phyloP scores from a whole-genome alignment of 768 basidiomycete genomes.

The Termitomyces sp. region DNA sequence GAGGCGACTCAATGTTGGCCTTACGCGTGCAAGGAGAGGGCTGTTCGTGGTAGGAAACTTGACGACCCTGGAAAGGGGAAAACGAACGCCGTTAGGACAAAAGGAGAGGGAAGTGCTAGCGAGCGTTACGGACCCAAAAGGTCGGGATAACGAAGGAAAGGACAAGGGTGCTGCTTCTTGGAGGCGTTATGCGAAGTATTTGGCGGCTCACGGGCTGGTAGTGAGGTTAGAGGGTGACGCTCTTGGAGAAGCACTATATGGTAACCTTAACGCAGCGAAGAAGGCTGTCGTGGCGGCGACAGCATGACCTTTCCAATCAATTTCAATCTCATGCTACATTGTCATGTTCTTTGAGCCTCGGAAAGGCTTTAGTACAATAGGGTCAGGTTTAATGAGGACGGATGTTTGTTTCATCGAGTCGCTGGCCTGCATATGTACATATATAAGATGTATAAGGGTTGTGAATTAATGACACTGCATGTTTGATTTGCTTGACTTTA shows the following conservation, averaged over 20 bases:
- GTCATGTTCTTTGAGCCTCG: background rate
- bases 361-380: background rate
- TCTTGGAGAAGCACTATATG: constrained; percentile 37
- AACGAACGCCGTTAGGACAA: constrained; percentile 18
- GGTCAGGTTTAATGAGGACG: background rate
- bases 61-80: constrained; percentile 52
- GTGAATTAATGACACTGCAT: background rate
- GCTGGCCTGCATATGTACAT: no score
- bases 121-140: background rate
- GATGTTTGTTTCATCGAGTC: no score
- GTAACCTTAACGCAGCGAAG: constrained; percentile 23
- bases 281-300: background rate
- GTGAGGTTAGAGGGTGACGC: constrained; percentile 37
- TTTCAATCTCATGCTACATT: background rate
- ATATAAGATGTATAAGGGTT: background rate
- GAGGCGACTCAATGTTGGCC: constrained; percentile 82
- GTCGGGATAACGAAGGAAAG: constrained; percentile 11
- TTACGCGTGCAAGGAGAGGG: constrained; percentile 86
- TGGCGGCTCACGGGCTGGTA: constrained; percentile 48
- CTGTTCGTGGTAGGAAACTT: constrained; percentile 76
- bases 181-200: constrained; percentile 54
- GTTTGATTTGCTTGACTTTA: background rate
- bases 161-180: constrained; percentile 49
- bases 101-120: constrained; percentile 9
- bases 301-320: background rate